phyloP scores from a whole-genome alignment of 306 rosid genomes.

The Comarum palustre region DNA sequence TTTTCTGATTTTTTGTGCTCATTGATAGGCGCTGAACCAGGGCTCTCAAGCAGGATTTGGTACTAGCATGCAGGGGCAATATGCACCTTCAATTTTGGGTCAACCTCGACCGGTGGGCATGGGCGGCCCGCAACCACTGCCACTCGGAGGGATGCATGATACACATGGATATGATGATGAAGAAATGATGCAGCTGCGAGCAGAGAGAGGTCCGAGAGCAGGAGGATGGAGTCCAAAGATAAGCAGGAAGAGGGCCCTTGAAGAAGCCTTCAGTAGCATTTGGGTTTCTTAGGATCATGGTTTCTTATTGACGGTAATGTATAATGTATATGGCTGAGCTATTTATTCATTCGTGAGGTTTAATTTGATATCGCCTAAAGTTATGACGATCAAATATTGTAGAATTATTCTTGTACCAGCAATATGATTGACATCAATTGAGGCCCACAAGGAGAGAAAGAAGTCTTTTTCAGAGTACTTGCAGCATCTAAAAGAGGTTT shows the following conservation, averaged over 20 bases:
- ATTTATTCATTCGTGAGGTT: not conserved
- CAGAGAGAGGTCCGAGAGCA: slow-evolving; percentile 70
- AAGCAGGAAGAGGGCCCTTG: slow-evolving; percentile 74
- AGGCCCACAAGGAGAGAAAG: not conserved
- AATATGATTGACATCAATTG: not conserved
- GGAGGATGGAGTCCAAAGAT: slow-evolving; percentile 81
- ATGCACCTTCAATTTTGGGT: slow-evolving; percentile 79
- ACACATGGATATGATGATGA: slow-evolving; percentile 65
- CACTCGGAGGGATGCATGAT: slow-evolving; percentile 57
- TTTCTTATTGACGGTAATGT: not conserved
- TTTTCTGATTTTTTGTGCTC: not conserved
- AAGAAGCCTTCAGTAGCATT: slow-evolving; percentile 90
- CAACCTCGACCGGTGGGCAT: slow-evolving; percentile 85
- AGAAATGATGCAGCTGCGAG: slow-evolving; percentile 58
- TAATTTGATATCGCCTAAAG: not conserved
- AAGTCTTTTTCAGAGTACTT: too few relatives aligned
- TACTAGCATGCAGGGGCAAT: slow-evolving; percentile 62
- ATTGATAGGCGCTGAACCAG: slow-evolving; percentile 49
- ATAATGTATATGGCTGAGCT: not conserved
- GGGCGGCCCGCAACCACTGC: slow-evolving; percentile 65
- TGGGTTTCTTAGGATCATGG: slow-evolving; percentile 48
- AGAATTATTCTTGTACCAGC: not conserved
- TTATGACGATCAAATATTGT: not conserved
- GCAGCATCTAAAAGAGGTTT: too few relatives aligned
- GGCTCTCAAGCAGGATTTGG: slow-evolving; percentile 60